phyloP scores from a whole-genome alignment of 805 yeast genomes.

The Nakazawaea peltata region DNA sequence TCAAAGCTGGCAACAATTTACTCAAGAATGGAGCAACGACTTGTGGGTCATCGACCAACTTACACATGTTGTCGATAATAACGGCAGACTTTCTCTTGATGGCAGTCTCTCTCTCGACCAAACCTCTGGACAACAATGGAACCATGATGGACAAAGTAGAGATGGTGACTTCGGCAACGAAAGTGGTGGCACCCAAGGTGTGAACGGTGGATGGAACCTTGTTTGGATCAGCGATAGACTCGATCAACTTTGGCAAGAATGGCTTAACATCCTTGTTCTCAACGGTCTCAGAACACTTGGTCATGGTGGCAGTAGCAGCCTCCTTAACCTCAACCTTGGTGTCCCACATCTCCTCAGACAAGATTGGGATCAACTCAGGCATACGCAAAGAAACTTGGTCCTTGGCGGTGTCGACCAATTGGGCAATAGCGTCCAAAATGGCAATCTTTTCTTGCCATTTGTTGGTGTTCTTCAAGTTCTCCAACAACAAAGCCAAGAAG shows the following conservation, averaged over 20 bases:
- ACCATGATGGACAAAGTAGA: slow-evolving; percentile 99
- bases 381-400: slow-evolving; percentile 95
- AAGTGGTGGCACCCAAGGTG: slow-evolving; percentile 98
- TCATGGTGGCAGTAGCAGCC: slow-evolving; percentile 93
- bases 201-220: slow-evolving; percentile 99
- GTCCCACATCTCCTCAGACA: slow-evolving; percentile 99
- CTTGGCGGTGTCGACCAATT: slow-evolving; percentile 90
- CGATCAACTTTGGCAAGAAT: slow-evolving; percentile 96
- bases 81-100: slow-evolving; percentile 99
- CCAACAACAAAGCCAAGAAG: slow-evolving; percentile 72
- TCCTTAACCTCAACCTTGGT: slow-evolving; percentile 97
- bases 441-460: slow-evolving; percentile 99
- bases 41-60: slow-evolving; percentile 99
- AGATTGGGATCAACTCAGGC: slow-evolving; percentile 98
- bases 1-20: slow-evolving; percentile 92
- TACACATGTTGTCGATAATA: slow-evolving; percentile 99
- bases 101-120: slow-evolving; percentile 98
- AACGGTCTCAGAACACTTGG: slow-evolving; percentile 94
- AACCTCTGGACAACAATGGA: slow-evolving; percentile 98
- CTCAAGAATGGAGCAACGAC: slow-evolving; percentile 99
- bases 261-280: slow-evolving; percentile 99
- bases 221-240: slow-evolving; percentile 94
- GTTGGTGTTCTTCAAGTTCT: slow-evolving; percentile 60
- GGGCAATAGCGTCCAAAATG: slow-evolving; percentile 74
- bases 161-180: slow-evolving; percentile 98